phyloP scores from a whole-genome alignment of 2,329 filamentous ascomycete species.

The Ploettnerulaceae sp. region DNA sequence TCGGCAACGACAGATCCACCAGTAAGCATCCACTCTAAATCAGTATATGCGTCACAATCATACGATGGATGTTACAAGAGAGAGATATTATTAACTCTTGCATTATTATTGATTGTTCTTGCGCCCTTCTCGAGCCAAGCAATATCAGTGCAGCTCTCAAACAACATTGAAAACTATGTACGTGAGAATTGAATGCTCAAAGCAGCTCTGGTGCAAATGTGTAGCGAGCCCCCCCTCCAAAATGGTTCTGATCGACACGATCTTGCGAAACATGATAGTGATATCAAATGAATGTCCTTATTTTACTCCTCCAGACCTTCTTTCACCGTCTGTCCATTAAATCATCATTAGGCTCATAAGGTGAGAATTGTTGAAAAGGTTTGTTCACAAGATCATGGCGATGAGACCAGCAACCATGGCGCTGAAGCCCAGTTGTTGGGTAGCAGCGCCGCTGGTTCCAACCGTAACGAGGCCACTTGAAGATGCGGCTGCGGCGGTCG shows the following conservation, averaged over 20 bases:
- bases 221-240: conserved; percentile 17
- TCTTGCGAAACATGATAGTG: conserved; percentile 8
- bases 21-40: too few species aligned
- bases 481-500: conserved; percentile 12
- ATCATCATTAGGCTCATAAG: conserved; percentile 13
- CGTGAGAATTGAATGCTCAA: conserved; percentile 18
- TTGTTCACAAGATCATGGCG: conserved; percentile 26
- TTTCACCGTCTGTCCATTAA: conserved; percentile 10
- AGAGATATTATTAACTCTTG: neutral
- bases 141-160: neutral
- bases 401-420: conserved; percentile 25
- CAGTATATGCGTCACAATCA: too few species aligned
- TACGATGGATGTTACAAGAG: too few species aligned
- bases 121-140: neutral
- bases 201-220: conserved; percentile 20
- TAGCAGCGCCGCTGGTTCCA: conserved; percentile 20
- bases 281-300: conserved; percentile 22
- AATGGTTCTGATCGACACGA: conserved; percentile 15
- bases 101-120: neutral
- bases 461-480: conserved; percentile 18
- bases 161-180: conserved; percentile 17
- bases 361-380: conserved; percentile 5
- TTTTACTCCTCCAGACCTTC: conserved; percentile 14
- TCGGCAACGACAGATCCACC: too few species aligned
- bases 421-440: conserved; percentile 21